Evolutionary conservation across 306 rosid genomes (phyloP).

Genomic region (Pyrus bretschneideri): DNA sequence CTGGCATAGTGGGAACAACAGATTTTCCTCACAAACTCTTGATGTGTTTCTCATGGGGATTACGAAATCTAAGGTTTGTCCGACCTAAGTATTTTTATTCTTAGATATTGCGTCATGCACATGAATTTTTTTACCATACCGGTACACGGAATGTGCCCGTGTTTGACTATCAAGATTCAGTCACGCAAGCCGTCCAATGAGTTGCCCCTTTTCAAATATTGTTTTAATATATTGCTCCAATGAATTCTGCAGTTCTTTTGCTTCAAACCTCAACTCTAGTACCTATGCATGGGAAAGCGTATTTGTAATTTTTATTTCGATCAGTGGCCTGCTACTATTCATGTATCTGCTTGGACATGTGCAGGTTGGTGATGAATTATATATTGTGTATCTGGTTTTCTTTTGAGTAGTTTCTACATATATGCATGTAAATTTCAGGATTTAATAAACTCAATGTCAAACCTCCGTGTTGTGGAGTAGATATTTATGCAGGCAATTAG

Average conservation of each 20-base stretch:
- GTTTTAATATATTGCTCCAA: too few relatives aligned
- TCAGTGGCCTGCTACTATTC: slow-evolving; percentile 10
- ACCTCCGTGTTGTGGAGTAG: too few relatives aligned
- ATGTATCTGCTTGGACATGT: slow-evolving; percentile 2
- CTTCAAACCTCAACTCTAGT: slow-evolving; percentile 4
- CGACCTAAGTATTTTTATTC: too few relatives aligned
- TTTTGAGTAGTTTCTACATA: too few relatives aligned
- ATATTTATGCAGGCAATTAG: too few relatives aligned
- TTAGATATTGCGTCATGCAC: too few relatives aligned
- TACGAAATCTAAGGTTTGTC: slow-evolving; percentile 28
- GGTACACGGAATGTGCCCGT: too few relatives aligned
- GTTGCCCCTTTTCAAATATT: too few relatives aligned
- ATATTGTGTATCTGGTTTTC: background rate
- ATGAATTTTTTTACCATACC: too few relatives aligned
- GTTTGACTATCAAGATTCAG: too few relatives aligned
- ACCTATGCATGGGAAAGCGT: background rate
- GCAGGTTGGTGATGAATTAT: slow-evolving; percentile 7
- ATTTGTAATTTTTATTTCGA: background rate
- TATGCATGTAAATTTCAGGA: background rate
- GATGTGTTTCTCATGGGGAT: slow-evolving; percentile 29
- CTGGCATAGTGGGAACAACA: background rate
- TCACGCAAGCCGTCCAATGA: too few relatives aligned
- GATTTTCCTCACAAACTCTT: slow-evolving; percentile 15
- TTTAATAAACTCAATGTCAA: too few relatives aligned
- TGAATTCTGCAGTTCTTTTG: slow-evolving; percentile 10